phyloP scores from a whole-genome alignment of 305 asterid genomes.

The Caryopteris hybrid region DNA sequence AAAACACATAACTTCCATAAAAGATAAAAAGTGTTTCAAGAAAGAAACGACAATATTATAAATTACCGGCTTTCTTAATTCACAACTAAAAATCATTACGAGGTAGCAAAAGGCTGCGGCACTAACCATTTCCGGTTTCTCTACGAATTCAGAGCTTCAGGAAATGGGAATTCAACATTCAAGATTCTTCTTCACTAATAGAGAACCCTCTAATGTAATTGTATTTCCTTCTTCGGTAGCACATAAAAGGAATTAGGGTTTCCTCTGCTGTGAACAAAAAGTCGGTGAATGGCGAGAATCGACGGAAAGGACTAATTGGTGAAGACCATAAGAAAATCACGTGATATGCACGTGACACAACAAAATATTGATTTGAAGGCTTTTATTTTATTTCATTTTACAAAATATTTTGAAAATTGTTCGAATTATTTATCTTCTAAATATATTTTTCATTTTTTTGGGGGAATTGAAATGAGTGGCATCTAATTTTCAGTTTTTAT shows the following conservation, averaged over 20 bases:
- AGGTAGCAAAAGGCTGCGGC: neutral
- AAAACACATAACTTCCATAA: neutral
- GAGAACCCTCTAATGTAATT: neutral
- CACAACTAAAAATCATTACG: neutral
- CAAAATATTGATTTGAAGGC: too few relatives aligned
- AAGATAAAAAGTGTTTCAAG: neutral
- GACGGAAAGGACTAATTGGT: neutral
- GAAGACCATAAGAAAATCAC: neutral
- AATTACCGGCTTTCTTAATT: neutral
- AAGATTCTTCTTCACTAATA: neutral
- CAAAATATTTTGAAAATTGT: too few relatives aligned
- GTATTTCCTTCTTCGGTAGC: neutral
- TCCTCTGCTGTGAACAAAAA: neutral
- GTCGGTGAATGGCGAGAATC: neutral
- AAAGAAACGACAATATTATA: neutral
- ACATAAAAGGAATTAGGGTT: conserved; percentile 23
- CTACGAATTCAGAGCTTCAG: conserved; percentile 8
- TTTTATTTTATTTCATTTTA: too few relatives aligned
- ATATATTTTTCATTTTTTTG: too few relatives aligned
- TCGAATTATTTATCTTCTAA: too few relatives aligned
- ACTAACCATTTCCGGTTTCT: conserved; percentile 26
- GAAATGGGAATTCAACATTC: conserved; percentile 12
- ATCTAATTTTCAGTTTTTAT: too few relatives aligned
- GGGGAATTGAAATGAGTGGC: too few relatives aligned
- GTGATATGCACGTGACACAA: conserved; percentile 17